Conservation (phyloP, 2,329 filamentous ascomycete species). For the Dothideomycetidae sp. region DNA sequence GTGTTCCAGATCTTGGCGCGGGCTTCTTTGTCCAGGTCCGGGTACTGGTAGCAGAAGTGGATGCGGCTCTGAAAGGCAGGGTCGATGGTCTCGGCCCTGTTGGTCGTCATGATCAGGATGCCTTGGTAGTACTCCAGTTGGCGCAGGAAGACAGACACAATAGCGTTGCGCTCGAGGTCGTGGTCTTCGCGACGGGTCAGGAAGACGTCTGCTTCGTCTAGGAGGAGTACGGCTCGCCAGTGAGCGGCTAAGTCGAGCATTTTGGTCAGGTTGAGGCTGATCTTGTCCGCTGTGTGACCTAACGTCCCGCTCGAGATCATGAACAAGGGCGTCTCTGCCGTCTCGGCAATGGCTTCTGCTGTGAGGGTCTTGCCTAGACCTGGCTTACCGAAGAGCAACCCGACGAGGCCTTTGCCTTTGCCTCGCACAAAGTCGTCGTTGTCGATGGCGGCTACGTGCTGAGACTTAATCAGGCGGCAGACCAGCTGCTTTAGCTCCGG, state of each 20-base stretch:
- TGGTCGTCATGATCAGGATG: slow-evolving; percentile 79
- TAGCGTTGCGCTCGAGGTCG: slow-evolving; percentile 70
- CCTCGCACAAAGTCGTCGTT: slow-evolving; percentile 9
- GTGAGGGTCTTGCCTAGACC: slow-evolving; percentile 29
- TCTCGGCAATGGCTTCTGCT: slow-evolving; percentile 10
- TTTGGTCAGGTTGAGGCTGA: slow-evolving; percentile 1
- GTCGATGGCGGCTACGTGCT: background rate
- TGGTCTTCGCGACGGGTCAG: slow-evolving; percentile 70
- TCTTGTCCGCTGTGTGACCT: slow-evolving; percentile 2
- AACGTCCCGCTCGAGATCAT: background rate
- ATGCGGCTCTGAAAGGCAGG: slow-evolving; percentile 82
- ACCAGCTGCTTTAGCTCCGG: background rate
- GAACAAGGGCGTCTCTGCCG: slow-evolving; percentile 7
- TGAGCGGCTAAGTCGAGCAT: slow-evolving; percentile 75
- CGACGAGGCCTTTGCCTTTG: slow-evolving; percentile 26
- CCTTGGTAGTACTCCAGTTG: slow-evolving; percentile 73
- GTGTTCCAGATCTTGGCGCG: slow-evolving; percentile 2
- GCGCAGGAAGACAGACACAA: slow-evolving; percentile 76
- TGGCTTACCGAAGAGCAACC: slow-evolving; percentile 24
- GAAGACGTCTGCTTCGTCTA: slow-evolving; percentile 78
- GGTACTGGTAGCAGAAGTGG: slow-evolving; percentile 71
- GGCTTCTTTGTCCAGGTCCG: slow-evolving; percentile 38
- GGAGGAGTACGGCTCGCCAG: slow-evolving; percentile 72
- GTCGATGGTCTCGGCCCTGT: slow-evolving; percentile 76
- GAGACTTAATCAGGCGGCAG: background rate